These are phyloP conservation scores for Funneliformis caledonium DNA, from an alignment of 371 early-diverging fungal genomes.

Conservation along the genomic window DNA sequence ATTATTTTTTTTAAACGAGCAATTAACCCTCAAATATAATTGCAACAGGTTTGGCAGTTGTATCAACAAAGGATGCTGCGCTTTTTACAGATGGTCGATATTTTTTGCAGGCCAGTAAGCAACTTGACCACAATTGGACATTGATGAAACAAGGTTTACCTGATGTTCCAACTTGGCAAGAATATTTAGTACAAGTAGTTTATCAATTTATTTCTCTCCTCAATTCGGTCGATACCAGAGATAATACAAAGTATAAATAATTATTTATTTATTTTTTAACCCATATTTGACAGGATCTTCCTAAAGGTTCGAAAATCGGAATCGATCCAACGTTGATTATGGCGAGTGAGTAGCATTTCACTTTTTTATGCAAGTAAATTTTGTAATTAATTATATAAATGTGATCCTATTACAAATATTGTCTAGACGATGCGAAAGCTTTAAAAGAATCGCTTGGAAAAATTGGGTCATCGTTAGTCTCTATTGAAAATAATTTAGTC, in stretches of 20 bases:
- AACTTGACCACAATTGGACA: slow-evolving; percentile 91
- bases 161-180: slow-evolving; percentile 86
- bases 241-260: background rate
- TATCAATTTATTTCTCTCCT: background rate
- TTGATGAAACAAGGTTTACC: slow-evolving; percentile 93
- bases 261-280: background rate
- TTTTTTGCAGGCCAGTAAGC: slow-evolving; percentile 95
- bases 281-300: slow-evolving; percentile 17
- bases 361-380: background rate
- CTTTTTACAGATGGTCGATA: slow-evolving; percentile 99
- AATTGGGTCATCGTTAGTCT: slow-evolving; percentile 60
- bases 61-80: slow-evolving; percentile 68
- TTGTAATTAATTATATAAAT: background rate
- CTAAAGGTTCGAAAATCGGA: slow-evolving; percentile 42
- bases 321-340: slow-evolving; percentile 44
- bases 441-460: slow-evolving; percentile 60
- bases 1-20: slow-evolving; percentile 25
- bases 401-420: background rate
- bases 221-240: background rate
- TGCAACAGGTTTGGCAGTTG: slow-evolving; percentile 72
- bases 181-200: slow-evolving; percentile 74
- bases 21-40: background rate
- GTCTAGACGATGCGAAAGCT: slow-evolving; percentile 61
- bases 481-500: slow-evolving; percentile 71
- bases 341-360: slow-evolving; percentile 5